Percentiles rank a stretch among this genome's conserved stretches.
Evolutionary conservation across 2,329 filamentous ascomycete genomes (phyloP).

Genomic region (Escovopsis sp.): DNA sequence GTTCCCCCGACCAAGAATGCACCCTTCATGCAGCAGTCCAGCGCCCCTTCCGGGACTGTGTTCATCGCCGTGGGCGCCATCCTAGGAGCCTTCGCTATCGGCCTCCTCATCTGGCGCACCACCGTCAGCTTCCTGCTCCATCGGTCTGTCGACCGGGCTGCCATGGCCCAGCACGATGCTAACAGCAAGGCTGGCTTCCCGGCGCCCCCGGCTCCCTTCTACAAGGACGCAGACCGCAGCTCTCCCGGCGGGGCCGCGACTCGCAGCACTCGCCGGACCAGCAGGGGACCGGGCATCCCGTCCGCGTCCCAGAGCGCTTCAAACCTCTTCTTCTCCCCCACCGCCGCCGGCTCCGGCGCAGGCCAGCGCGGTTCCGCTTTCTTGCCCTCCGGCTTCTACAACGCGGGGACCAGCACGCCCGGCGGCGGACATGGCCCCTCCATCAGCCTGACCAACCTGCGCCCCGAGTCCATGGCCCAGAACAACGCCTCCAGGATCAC

Average conservation of each 20-base stretch:
- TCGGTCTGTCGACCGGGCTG: conserved; percentile 74
- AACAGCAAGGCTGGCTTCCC: conserved; percentile 57
- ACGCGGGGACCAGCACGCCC: conserved; percentile 44
- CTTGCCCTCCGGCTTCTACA: conserved; percentile 83
- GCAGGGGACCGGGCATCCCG: conserved; percentile 32
- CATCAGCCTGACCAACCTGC: conserved; percentile 47
- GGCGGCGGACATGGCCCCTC: conserved; percentile 33
- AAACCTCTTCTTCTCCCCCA: conserved; percentile 90
- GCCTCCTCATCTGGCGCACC: conserved; percentile 76
- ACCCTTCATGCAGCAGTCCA: conserved; percentile 83
- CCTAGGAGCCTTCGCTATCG: conserved; percentile 66
- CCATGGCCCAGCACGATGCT: conserved; percentile 54
- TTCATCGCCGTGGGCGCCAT: conserved; percentile 91
- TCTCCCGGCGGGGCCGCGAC: conserved; percentile 33
- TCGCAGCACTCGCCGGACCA: conserved; percentile 36
- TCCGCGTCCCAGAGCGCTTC: conserved; percentile 46
- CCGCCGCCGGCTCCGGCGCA: conserved; percentile 48
- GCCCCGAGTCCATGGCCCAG: conserved; percentile 41
- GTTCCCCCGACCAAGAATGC: conserved; percentile 75
- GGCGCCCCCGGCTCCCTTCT: conserved; percentile 42
- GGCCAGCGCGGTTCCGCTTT: conserved; percentile 62
- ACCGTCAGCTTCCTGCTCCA: conserved; percentile 85
- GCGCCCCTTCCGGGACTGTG: conserved; percentile 77
- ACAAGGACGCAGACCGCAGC: conserved; percentile 47
- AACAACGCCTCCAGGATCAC: conserved; percentile 25